These are phyloP conservation scores for Daldinia vernicosa DNA, from an alignment of 495 filamentous ascomycete genomes.

Conservation along the genomic window DNA sequence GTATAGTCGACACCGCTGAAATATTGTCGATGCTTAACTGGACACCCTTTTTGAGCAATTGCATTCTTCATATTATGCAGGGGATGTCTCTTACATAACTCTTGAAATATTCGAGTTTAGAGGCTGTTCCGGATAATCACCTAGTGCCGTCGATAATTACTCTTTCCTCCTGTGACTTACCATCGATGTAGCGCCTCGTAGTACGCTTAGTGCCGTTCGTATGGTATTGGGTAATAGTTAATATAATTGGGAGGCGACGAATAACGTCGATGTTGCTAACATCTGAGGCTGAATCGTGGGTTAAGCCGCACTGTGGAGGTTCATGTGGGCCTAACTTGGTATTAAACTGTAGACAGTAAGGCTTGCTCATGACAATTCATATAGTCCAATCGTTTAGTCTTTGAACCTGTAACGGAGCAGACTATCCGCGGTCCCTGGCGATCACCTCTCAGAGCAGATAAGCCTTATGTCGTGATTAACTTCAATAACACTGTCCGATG, in stretches of 20 bases:
- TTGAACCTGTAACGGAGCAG: slow-evolving; percentile 9
- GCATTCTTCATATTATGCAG: not conserved
- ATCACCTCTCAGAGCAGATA: not conserved
- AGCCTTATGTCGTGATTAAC: not conserved
- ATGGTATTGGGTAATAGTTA: not conserved
- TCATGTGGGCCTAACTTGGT: not conserved
- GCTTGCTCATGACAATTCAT: not conserved
- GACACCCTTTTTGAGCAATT: not conserved
- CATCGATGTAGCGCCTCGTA: not conserved
- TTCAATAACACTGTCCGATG: not conserved
- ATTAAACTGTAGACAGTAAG: not conserved
- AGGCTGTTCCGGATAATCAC: not conserved
- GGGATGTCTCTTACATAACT: not conserved
- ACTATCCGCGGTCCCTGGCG: slow-evolving; percentile 9
- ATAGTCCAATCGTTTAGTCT: not conserved
- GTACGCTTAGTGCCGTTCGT: not conserved
- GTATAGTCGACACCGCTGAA: slow-evolving; percentile 4
- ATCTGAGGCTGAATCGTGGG: slow-evolving; percentile 9
- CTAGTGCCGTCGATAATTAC: not conserved
- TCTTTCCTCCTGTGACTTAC: not conserved
- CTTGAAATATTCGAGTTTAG: not conserved
- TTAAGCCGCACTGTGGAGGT: slow-evolving; percentile 11
- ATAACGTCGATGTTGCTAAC: slow-evolving; percentile 8
- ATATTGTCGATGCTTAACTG: not conserved
- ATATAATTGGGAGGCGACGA: not conserved